A percentile compares a stretch with the other conserved stretches of the same genome.
Evolutionary conservation across 1,284 basidiomycete genomes (phyloP).

Genomic region (Cryptococcus sp.): DNA sequence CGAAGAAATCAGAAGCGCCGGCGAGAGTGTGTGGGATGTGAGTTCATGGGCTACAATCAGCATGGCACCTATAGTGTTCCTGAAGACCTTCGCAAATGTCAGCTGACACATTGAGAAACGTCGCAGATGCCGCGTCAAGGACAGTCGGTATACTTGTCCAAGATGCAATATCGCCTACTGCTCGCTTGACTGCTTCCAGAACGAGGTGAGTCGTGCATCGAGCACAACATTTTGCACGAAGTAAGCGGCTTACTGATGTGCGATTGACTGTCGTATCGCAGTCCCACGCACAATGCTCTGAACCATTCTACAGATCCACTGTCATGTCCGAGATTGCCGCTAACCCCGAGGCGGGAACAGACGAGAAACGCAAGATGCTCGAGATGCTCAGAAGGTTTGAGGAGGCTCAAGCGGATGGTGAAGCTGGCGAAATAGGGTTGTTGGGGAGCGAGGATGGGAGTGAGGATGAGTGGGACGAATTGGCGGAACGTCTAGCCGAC

Average conservation of each 20-base stretch:
- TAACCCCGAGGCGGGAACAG: constrained; percentile 35
- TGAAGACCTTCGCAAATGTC: not conserved
- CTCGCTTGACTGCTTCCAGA: constrained; percentile 49
- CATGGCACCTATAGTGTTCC: not conserved
- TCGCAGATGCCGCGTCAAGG: constrained; percentile 43
- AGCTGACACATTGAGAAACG: too few relatives aligned
- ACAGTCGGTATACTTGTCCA: constrained; percentile 51
- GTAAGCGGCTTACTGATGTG: not conserved
- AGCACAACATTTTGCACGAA: not conserved
- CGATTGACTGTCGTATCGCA: constrained; percentile 9
- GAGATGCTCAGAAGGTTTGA: constrained; percentile 51
- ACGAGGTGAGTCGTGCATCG: constrained; percentile 29
- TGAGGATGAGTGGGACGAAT: constrained; percentile 35
- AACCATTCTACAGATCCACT: constrained; percentile 50
- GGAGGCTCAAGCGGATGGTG: constrained; percentile 34
- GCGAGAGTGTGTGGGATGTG: constrained; percentile 45
- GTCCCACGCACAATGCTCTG: constrained; percentile 51
- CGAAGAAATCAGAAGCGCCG: constrained; percentile 24
- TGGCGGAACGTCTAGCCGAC: constrained; percentile 33
- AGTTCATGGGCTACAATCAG: constrained; percentile 10
- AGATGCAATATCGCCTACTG: constrained; percentile 53
- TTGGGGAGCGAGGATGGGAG: constrained; percentile 30
- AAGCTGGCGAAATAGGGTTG: constrained; percentile 26
- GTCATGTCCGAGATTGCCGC: constrained; percentile 41
- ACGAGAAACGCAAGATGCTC: constrained; percentile 50